Evolutionary conservation across 179 eudicot genomes (phyloP), one percentile per base, ranked within the genome.

Genomic region (Amaranthus tricolor): DNA sequence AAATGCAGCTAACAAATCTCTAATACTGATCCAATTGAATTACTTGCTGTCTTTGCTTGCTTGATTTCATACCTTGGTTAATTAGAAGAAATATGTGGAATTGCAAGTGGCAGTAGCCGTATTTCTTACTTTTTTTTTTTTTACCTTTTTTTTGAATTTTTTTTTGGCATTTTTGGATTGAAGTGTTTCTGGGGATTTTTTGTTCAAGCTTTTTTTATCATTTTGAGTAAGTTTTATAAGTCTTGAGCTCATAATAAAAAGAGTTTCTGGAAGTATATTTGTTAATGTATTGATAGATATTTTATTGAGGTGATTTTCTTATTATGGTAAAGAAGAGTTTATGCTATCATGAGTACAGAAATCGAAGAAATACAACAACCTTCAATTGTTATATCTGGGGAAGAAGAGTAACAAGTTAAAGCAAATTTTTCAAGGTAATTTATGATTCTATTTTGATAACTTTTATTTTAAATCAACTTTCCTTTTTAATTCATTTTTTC

Each of bases 401-500:
- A 77, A 24, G 80, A 24, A 24, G 0, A 24, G 31, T 1, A 81
- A 62, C 49, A 69, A 12, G 24, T 45, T 17, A 73, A 60, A 58
- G 68, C 45, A 73, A 49, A 58, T 19, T 50, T 78, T 15, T 60
- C 81, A 50, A 77, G 84, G 81, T 81, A 77, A 21, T 73, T 66
- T 53, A 63, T 19, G 55, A 24, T 48, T 5, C 19, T 2, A 43
- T 14, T 64, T 65, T 15, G 4, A 70, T 24, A 24, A 24, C 31
- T 24, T 24, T 1, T 2, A 24, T 24, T 56, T 19, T 9, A 56
- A 16, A 66, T 24, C 0, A 71, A 0, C 44, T 75, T 24, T 1
- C 64, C 6, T 57, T 57, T 60, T 59, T 20, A 43, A 19, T 68
- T 48, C 44, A 57, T 24, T 59, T 16, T 6, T 77, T 77, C 63